Evolutionary conservation across 2,329 filamentous ascomycete genomes (phyloP), one percentile per base, ranked within the genome.

Genomic region (Diaporthe vexans): DNA sequence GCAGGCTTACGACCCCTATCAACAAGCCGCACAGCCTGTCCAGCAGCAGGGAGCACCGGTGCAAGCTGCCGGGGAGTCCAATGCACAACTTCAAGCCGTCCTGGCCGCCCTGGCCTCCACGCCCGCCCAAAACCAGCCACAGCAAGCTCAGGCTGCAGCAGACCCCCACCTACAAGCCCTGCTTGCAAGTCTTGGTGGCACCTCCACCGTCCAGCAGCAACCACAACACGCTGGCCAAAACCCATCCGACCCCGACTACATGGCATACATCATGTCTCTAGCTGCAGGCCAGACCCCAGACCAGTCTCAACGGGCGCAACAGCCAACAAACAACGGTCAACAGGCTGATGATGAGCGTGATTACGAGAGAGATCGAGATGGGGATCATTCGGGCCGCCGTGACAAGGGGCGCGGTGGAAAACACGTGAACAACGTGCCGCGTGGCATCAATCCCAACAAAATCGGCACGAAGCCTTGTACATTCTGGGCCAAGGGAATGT

Each of bases 401-500:
- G 48, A 71, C 21, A 73, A 76, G 33, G 72, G 68, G 37, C 52
- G 82, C 40, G 81, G 83, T 11, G 78, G 79, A 15, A 85, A 85
- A 3, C 81, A 79, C 40, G 78, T 77, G 11, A 77, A 76, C 61
- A 58, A 43, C 9, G 56, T 71, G 19, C 65, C 75, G 79, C 85
- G 85, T 73, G 84, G 82, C 19, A 86, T 86, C 76, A 90, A 93
- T 78, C 88, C 86, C 74, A 86, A 88, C 19, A 84, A 91, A 19
- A 90, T 91, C 65, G 90, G 91, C 72, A 93, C 92, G 57, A 91
- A 93, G 79, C 88, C 92, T 7, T 94, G 93, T 81, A 88, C 88
- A 26, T 95, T 94, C 81, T 94, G 87, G 86, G 87, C 90, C 74
- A 90, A 93, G 80, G 93, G 93, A 19, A 92, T 91, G 80, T 94